phyloP scores from a whole-genome alignment of 2,329 filamentous ascomycete species.

The Proliferodiscus dingleyae region DNA sequence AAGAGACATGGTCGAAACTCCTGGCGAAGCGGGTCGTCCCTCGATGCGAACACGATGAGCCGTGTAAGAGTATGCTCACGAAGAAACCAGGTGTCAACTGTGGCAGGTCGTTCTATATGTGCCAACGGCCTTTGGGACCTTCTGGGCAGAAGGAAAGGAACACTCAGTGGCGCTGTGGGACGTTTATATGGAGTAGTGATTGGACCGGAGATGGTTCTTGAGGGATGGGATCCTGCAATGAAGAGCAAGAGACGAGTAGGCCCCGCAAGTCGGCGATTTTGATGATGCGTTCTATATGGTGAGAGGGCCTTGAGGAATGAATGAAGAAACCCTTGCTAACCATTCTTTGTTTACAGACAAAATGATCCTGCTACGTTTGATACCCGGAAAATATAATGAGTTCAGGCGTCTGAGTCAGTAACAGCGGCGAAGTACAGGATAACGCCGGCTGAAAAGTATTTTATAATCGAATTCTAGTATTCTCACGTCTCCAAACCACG shows the following conservation, averaged over 20 bases:
- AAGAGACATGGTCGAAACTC: slow-evolving; percentile 81
- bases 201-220: slow-evolving; percentile 18
- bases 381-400: not conserved
- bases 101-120: slow-evolving; percentile 64
- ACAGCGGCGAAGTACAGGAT: not conserved
- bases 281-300: not conserved
- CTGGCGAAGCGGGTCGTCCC: slow-evolving; percentile 71
- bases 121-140: slow-evolving; percentile 70
- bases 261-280: too few species aligned
- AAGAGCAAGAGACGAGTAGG: not conserved
- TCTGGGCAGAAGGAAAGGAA: slow-evolving; percentile 79
- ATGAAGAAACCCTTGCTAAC: not conserved
- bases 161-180: slow-evolving; percentile 82
- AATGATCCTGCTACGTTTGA: not conserved
- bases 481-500: too few species aligned
- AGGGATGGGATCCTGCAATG: not conserved
- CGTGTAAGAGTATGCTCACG: slow-evolving; percentile 76
- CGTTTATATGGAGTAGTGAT: slow-evolving; percentile 56
- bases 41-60: slow-evolving; percentile 81
- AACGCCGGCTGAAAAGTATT: too few species aligned
- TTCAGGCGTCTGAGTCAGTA: not conserved
- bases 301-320: not conserved
- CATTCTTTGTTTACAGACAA: not conserved
- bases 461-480: too few species aligned
- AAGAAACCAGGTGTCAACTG: slow-evolving; percentile 86